Conservation (phyloP, 1,139 yeast genomes). For the Suhomyces bribrorum region DNA sequence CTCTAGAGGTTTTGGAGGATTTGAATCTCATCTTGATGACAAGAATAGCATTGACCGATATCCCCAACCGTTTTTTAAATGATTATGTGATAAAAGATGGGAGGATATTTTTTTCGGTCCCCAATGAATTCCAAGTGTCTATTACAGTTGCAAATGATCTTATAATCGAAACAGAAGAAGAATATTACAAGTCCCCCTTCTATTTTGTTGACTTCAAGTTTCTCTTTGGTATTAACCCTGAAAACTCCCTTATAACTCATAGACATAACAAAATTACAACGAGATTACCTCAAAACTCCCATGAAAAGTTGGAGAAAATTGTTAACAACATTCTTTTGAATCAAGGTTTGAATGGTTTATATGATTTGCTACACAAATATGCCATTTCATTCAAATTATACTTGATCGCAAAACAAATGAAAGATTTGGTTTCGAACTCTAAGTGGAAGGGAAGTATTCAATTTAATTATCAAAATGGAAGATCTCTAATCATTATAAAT, state of each 20-base stretch:
- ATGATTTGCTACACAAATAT: conserved; percentile 68
- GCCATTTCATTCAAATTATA: conserved; percentile 74
- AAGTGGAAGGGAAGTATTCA: conserved; percentile 69
- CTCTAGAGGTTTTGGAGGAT: conserved; percentile 64
- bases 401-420: conserved; percentile 65
- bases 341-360: conserved; percentile 58
- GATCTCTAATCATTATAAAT: conserved; percentile 58
- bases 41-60: conserved; percentile 65
- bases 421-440: conserved; percentile 48
- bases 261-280: conserved; percentile 31
- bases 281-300: conserved; percentile 34
- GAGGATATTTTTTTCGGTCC: conserved; percentile 64
- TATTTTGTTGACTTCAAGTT: conserved; percentile 77
- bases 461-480: conserved; percentile 66
- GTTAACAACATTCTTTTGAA: conserved; percentile 59
- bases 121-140: conserved; percentile 68
- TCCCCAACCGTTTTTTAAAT: conserved; percentile 61
- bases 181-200: conserved; percentile 57
- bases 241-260: conserved; percentile 34
- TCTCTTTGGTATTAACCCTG: conserved; percentile 50
- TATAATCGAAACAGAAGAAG: conserved; percentile 50
- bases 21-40: conserved; percentile 74
- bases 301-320: conserved; percentile 51
- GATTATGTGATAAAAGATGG: conserved; percentile 74
- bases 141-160: conserved; percentile 58